Conservation (phyloP, 2,329 filamentous ascomycete species). For the Aphanoascus verrucosus region DNA sequence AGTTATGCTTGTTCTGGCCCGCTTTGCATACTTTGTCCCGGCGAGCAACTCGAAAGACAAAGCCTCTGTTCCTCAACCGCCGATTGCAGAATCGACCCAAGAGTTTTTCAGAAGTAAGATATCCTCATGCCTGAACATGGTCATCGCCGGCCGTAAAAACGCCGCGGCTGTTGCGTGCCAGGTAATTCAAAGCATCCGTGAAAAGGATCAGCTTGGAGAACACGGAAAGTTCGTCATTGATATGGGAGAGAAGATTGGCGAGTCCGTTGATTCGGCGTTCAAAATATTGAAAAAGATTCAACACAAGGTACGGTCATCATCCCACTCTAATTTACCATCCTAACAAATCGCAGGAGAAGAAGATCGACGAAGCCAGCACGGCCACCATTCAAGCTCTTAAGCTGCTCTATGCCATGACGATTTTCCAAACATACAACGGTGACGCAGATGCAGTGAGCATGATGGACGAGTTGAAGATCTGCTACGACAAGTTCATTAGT, state of each 20-base stretch:
- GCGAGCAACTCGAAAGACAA: conserved; percentile 18
- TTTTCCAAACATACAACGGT: conserved; percentile 82
- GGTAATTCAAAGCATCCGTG: conserved; percentile 33
- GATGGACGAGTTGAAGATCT: conserved; percentile 68
- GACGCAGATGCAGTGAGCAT: conserved; percentile 76
- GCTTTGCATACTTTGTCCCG: conserved; percentile 42
- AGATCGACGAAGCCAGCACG: conserved; percentile 39
- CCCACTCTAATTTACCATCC: not conserved
- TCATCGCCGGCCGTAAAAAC: conserved; percentile 36
- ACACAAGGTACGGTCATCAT: conserved; percentile 26
- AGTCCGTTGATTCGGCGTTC: conserved; percentile 35
- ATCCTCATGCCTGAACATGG: conserved; percentile 44
- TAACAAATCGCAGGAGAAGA: conserved; percentile 41
- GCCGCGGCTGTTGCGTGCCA: conserved; percentile 31
- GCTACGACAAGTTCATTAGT: conserved; percentile 52
- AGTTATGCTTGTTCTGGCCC: conserved; percentile 38
- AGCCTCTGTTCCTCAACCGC: conserved; percentile 30
- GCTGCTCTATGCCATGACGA: conserved; percentile 70
- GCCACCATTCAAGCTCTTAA: conserved; percentile 53
- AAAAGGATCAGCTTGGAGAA: conserved; percentile 28
- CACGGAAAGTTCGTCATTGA: conserved; percentile 38
- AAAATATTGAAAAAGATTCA: conserved; percentile 31
- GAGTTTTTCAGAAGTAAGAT: conserved; percentile 45
- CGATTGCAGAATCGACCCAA: conserved; percentile 39
- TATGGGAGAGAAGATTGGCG: conserved; percentile 37